Base-by-base conservation (phyloP, 169 alveolate genomes). In the Plasmodium malariae region DNA sequence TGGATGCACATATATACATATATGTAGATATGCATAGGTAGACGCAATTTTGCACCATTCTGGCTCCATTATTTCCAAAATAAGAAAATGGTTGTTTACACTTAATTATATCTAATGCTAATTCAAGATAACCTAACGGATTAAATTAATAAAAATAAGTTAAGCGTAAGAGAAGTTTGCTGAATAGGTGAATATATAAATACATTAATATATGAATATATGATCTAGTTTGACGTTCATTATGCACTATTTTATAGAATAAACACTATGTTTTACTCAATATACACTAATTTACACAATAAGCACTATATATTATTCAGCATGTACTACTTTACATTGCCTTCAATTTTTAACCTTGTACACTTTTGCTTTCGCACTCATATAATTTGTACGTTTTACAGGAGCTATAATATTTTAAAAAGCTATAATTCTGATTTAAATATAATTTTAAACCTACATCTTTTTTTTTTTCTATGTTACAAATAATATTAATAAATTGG, bases 331-430 rank as follows among this genome's bases (percentile, higher is more conserved):
- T 72, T 17, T 26, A 51, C 34, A 17, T 37, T 59, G 11, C 24
- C 3, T 4, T 55, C 48, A 19, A 74, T 59, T 36, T 45, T 68
- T 24, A 45, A 60, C 89, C 89, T 60, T 36, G 43, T 34, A 36
- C 89, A 45, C 11, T 48, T n/a, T 49, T 37, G 51, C 51, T 63
- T 36, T 78, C 24, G 45, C 7, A 30, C 40, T 78, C 51, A 36
- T 63, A 78, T 43, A 62, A 4, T 21, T 51, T 78, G 36, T 78
- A 78, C 40, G 59, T 28, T 78, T 78, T 78, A n/a, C 63, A 45
- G 14, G 57, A 43, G 76, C 80, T 69, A 34, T 78, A 78, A 78
- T 62, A 55, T 54, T 78, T 78, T 78, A 78, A 78, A 54, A 78
- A 78, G 51, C 78, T 49, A 78, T 78, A 78, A 32, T 78, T 40